phyloP scores from a whole-genome alignment of 176 grass and related monocot genomes.

The Coix lacrymajobi region DNA sequence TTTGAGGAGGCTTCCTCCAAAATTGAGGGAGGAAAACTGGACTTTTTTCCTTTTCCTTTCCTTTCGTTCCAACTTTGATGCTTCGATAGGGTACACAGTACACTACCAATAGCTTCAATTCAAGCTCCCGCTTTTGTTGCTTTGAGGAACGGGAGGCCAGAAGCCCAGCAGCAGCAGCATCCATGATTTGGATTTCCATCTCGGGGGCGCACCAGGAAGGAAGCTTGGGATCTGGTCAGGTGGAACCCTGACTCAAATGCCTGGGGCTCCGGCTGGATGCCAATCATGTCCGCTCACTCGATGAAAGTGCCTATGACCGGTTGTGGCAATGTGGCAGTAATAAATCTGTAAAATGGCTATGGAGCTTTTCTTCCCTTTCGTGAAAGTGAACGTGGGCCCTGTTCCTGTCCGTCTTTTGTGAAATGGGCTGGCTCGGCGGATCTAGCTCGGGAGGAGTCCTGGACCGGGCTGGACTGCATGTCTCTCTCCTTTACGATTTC shows the following conservation, averaged over 20 bases:
- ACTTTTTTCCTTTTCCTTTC: no score
- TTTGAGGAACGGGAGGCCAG: neutral
- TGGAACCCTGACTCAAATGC: neutral
- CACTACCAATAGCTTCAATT: no score
- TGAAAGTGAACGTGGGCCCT: slow-evolving; percentile 3
- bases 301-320: neutral
- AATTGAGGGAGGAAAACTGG: neutral
- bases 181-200: neutral
- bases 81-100: no score
- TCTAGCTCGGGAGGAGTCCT: neutral
- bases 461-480: slow-evolving; percentile 5
- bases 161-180: neutral
- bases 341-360: neutral
- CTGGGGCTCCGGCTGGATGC: slow-evolving; percentile 4
- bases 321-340: neutral
- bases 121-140: neutral
- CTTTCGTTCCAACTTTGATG: neutral
- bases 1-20: no score
- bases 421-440: slow-evolving; percentile 19
- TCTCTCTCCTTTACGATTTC: neutral
- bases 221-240: slow-evolving; percentile 30
- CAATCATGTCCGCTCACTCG: slow-evolving; percentile 1
- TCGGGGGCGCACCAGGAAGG: neutral
- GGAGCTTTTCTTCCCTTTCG: slow-evolving; percentile 16
- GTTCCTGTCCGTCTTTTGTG: neutral